Evolutionary conservation across 139 green algal genomes (phyloP).

Genomic region (Chlorella sorokiniana): DNA sequence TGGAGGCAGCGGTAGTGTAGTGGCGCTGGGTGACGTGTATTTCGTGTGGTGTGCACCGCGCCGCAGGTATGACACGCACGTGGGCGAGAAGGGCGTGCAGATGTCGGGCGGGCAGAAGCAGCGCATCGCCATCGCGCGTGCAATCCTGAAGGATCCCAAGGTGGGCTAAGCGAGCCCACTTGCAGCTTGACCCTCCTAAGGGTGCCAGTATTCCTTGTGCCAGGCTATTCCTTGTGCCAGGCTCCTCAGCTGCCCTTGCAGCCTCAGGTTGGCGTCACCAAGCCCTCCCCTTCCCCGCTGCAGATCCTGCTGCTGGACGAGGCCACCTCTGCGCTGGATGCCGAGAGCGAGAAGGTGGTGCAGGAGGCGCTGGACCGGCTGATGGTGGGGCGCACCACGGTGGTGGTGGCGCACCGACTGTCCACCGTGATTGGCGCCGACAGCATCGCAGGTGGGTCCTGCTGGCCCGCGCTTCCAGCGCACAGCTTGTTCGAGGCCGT

Average conservation of each 20-base stretch:
- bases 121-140: slow-evolving; percentile 85
- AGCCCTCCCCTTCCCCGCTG: background rate
- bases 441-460: slow-evolving; percentile 55
- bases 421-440: slow-evolving; percentile 63
- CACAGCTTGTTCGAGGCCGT: too few relatives aligned
- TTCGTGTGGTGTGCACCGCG: background rate
- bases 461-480: too few relatives aligned
- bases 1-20: too few relatives aligned
- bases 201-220: too few relatives aligned
- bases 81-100: slow-evolving; percentile 57
- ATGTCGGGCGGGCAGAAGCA: slow-evolving; percentile 83
- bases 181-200: background rate
- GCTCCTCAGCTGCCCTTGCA: too few relatives aligned
- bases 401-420: slow-evolving; percentile 71
- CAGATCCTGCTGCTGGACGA: slow-evolving; percentile 85
- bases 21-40: too few relatives aligned
- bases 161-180: background rate
- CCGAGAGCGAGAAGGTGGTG: slow-evolving; percentile 54
- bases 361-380: slow-evolving; percentile 65
- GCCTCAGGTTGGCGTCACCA: background rate
- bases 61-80: slow-evolving; percentile 48
- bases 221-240: too few relatives aligned
- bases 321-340: slow-evolving; percentile 90
- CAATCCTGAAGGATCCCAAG: slow-evolving; percentile 74
- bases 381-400: slow-evolving; percentile 58